These are phyloP conservation scores for Petunia secreta DNA, from an alignment of 257 asterid genomes.

Conservation along the genomic window DNA sequence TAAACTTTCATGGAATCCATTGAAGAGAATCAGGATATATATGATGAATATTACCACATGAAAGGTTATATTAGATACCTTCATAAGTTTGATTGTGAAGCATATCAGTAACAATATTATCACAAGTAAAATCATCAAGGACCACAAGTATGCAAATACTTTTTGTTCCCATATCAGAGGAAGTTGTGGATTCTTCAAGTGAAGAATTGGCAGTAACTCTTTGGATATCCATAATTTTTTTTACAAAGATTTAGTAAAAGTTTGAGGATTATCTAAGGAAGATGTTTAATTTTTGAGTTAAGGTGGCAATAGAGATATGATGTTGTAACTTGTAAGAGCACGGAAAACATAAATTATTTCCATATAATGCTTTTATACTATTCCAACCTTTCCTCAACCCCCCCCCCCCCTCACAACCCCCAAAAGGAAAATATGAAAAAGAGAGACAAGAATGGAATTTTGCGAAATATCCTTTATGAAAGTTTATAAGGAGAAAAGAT, in stretches of 20 bases:
- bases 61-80: constrained; percentile 44
- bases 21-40: background rate
- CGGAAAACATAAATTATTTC: constrained; percentile 1
- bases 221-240: constrained; percentile 35
- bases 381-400: background rate
- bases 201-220: constrained; percentile 26
- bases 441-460: background rate
- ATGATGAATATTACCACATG: background rate
- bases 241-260: background rate
- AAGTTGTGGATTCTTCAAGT: background rate
- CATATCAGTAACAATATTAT: constrained; percentile 47
- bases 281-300: constrained; percentile 11
- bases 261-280: background rate
- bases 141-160: constrained; percentile 53
- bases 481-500: background rate
- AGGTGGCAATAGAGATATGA: background rate
- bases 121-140: constrained; percentile 50
- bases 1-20: background rate
- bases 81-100: constrained; percentile 49
- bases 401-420: background rate
- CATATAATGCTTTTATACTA: constrained; percentile 7
- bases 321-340: constrained; percentile 18
- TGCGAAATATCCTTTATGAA: background rate
- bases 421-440: background rate
- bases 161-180: constrained; percentile 38